Evolutionary conservation across 768 basidiomycete species (phyloP).

Genomic region (Collybiopsis luxurians): DNA sequence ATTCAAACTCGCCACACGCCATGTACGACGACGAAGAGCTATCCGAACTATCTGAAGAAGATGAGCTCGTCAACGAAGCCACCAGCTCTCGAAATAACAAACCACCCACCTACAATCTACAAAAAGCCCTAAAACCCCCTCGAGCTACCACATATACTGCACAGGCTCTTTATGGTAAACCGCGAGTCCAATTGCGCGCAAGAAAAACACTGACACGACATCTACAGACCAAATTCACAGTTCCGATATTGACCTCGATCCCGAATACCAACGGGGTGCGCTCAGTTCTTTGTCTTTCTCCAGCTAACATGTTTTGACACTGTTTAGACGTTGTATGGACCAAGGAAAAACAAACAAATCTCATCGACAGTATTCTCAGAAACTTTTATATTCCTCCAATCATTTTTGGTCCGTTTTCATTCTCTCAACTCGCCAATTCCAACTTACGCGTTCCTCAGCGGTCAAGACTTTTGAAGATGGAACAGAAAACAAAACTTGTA

Average conservation of each 20-base stretch:
- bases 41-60: neutral
- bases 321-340: constrained; percentile 74
- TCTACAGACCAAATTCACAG: constrained; percentile 58
- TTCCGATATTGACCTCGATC: constrained; percentile 65
- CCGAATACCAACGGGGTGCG: constrained; percentile 77
- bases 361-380: constrained; percentile 76
- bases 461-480: constrained; percentile 58
- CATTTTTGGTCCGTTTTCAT: constrained; percentile 46
- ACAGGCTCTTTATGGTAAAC: constrained; percentile 55
- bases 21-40: constrained; percentile 4
- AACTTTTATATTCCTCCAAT: constrained; percentile 78
- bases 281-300: neutral
- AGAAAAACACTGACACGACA: neutral
- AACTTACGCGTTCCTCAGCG: constrained; percentile 29
- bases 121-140: constrained; percentile 51
- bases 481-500: constrained; percentile 62
- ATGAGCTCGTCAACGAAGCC: neutral
- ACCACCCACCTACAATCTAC: constrained; percentile 21
- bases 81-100: neutral
- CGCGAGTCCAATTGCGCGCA: neutral
- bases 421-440: neutral
- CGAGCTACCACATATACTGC: constrained; percentile 64
- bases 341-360: constrained; percentile 66
- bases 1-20: neutral
- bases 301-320: neutral